Conservation (phyloP, 139 green algal species). For the Yamagishiella unicocca region DNA sequence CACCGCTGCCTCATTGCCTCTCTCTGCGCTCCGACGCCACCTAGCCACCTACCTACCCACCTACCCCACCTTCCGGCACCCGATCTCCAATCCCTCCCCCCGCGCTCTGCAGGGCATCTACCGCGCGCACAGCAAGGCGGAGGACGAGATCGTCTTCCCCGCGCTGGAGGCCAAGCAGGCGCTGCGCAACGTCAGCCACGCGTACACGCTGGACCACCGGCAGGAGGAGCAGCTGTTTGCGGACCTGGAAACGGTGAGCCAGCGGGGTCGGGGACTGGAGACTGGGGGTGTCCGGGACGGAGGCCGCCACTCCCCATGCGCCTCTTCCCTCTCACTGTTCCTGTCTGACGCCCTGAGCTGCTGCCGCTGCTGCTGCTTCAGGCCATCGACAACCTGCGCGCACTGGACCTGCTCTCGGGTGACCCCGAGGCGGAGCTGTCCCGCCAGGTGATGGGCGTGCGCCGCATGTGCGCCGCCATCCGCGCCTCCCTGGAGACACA, state of each 20-base stretch:
- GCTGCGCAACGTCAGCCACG: constrained; percentile 94
- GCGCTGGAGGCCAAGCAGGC: constrained; percentile 96
- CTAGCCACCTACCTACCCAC: no score
- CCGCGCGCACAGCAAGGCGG: constrained; percentile 75
- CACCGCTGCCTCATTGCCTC: no score
- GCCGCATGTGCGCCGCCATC: constrained; percentile 87
- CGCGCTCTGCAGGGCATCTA: constrained; percentile 64
- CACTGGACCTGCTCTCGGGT: not conserved
- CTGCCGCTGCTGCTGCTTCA: not conserved
- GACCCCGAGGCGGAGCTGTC: constrained; percentile 18
- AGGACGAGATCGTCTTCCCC: constrained; percentile 99
- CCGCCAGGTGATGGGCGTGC: constrained; percentile 65
- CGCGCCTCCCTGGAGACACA: constrained; percentile 89
- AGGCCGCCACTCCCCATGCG: not conserved
- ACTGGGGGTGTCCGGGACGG: not conserved
- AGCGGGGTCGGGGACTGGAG: not conserved
- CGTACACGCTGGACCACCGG: constrained; percentile 97
- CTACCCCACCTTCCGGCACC: no score
- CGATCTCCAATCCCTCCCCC: not conserved
- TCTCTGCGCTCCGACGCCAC: no score
- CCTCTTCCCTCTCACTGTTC: not conserved
- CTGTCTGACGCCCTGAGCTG: not conserved
- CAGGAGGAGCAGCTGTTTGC: constrained; percentile 93
- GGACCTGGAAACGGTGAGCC: constrained; percentile 64
- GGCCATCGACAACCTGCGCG: constrained; percentile 46